These are phyloP conservation scores for Orbilia ellipsospora DNA, from an alignment of 2,329 filamentous ascomycete species.

Conservation along the genomic window DNA sequence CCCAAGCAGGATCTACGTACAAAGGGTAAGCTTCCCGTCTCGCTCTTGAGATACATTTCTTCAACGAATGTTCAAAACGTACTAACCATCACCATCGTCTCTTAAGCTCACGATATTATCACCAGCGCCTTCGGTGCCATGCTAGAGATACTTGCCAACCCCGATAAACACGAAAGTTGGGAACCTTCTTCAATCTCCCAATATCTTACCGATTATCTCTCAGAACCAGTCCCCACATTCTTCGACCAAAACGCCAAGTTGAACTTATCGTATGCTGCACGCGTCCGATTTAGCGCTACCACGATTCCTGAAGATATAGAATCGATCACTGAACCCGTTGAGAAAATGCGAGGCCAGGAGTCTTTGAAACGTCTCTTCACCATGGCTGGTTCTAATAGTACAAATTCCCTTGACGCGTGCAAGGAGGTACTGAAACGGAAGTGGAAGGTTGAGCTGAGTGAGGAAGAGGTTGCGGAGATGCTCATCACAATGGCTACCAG, in stretches of 20 bases:
- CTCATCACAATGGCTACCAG: slow-evolving; percentile 67
- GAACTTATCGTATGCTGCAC: slow-evolving; percentile 68
- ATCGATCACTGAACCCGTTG: slow-evolving; percentile 58
- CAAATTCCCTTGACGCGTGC: slow-evolving; percentile 77
- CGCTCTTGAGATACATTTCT: slow-evolving; percentile 40
- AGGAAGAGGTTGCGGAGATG: slow-evolving; percentile 83
- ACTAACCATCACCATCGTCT: neutral
- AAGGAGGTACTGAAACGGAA: slow-evolving; percentile 70
- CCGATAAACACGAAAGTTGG: slow-evolving; percentile 74
- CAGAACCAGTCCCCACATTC: slow-evolving; percentile 87
- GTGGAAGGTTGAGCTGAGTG: slow-evolving; percentile 74
- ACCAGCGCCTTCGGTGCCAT: slow-evolving; percentile 82
- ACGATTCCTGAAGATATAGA: slow-evolving; percentile 57
- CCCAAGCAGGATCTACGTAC: slow-evolving; percentile 82
- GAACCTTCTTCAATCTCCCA: slow-evolving; percentile 77
- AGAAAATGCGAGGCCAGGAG: slow-evolving; percentile 74
- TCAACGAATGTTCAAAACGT: slow-evolving; percentile 6
- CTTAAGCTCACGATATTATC: slow-evolving; percentile 85
- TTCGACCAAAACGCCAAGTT: slow-evolving; percentile 79
- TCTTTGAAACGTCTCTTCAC: slow-evolving; percentile 75
- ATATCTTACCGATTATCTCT: slow-evolving; percentile 85
- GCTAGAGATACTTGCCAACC: slow-evolving; percentile 77
- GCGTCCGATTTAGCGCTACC: slow-evolving; percentile 57
- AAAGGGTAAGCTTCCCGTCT: slow-evolving; percentile 74
- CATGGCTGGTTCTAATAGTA: slow-evolving; percentile 78